Percentiles rank a stretch among this genome's conserved stretches.
Conservation (phyloP, 164 flowering plant species). For the Stephania japonica region DNA sequence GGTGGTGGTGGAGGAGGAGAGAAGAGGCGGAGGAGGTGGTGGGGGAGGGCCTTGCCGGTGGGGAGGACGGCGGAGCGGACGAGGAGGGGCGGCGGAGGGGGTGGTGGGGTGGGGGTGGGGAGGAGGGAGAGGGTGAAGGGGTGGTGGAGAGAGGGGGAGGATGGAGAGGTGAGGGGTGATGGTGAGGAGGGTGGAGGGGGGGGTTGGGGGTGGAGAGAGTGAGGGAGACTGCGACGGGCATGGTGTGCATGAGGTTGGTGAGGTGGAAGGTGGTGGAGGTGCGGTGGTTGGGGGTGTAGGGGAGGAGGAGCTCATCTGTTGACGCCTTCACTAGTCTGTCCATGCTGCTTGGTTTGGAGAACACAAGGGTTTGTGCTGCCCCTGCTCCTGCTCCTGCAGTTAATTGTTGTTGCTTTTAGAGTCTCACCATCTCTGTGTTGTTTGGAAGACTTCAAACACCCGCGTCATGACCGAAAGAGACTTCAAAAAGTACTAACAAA, state of each 20-base stretch:
- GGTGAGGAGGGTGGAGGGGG: constrained; percentile 26
- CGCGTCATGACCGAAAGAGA: too few species aligned
- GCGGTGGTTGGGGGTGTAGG: constrained; percentile 38
- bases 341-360: constrained; percentile 25
- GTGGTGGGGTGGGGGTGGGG: constrained; percentile 22
- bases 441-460: too few species aligned
- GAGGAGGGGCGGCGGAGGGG: constrained; percentile 14
- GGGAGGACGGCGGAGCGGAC: constrained; percentile 63
- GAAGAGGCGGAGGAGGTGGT: constrained; percentile 56
- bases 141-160: constrained; percentile 30
- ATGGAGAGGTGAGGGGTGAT: constrained; percentile 55
- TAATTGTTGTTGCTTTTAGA: too few species aligned
- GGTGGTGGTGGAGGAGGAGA: constrained; percentile 45
- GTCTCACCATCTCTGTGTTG: too few species aligned
- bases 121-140: constrained; percentile 13
- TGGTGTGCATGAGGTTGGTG: constrained; percentile 76
- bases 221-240: constrained; percentile 69
- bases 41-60: constrained; percentile 54
- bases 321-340: constrained; percentile 62
- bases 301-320: constrained; percentile 39
- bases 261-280: constrained; percentile 41
- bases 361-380: too few species aligned
- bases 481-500: too few species aligned
- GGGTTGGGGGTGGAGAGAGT: constrained; percentile 42
- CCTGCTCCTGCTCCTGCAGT: too few species aligned